phyloP scores from a whole-genome alignment of 176 grass and related monocot species.

The Avena eriantha region DNA sequence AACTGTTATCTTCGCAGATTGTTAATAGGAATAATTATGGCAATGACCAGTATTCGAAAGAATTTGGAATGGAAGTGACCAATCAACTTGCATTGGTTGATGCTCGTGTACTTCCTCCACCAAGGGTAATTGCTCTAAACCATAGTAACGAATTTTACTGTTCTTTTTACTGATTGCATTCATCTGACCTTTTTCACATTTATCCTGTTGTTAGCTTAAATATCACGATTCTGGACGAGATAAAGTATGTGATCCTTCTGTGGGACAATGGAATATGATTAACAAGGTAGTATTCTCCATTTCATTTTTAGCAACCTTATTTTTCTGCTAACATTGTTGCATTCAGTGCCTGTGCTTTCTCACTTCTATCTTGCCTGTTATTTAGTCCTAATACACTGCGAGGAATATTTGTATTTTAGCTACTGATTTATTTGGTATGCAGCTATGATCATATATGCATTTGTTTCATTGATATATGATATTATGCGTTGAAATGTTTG shows the following conservation, averaged over 20 bases:
- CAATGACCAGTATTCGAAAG: slow-evolving; percentile 58
- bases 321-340: neutral
- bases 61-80: slow-evolving; percentile 71
- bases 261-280: slow-evolving; percentile 95
- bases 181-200: neutral
- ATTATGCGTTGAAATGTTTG: neutral
- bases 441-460: neutral
- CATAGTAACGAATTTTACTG: neutral
- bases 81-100: slow-evolving; percentile 67
- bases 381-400: neutral
- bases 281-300: slow-evolving; percentile 59
- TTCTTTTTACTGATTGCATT: neutral
- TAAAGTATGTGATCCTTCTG: slow-evolving; percentile 55
- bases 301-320: neutral
- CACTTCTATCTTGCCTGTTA: neutral
- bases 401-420: neutral
- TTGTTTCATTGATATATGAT: neutral
- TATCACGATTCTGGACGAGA: slow-evolving; percentile 81
- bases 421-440: neutral
- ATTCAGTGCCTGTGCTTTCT: neutral
- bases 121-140: slow-evolving; percentile 42
- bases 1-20: slow-evolving; percentile 49
- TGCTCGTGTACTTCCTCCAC: slow-evolving; percentile 71
- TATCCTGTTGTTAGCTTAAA: slow-evolving; percentile 66
- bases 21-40: slow-evolving; percentile 54